Evolutionary conservation across 2,329 filamentous ascomycete genomes (phyloP), one percentile per base, ranked within the genome.

Genomic region (Arachnopeziza araneosa): DNA sequence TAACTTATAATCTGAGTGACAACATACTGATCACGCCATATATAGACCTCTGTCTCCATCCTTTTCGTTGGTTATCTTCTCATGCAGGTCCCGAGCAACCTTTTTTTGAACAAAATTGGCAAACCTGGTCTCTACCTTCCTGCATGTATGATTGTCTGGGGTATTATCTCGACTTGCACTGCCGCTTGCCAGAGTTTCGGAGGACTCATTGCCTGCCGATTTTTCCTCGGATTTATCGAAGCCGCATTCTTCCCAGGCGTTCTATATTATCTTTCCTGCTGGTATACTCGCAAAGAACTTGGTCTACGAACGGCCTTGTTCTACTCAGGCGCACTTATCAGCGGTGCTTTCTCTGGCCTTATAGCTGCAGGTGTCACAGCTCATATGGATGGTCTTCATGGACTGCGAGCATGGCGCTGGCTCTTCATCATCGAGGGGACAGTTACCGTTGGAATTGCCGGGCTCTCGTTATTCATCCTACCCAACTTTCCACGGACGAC

Each of bases 201-300:
- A 6, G 76, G 79, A 3, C 67, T 83, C 51, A 64, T 82, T 22
- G 75, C 73, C 0, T 75, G 75, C 36, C 74, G 80, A 24, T 77
- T 82, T 59, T 74, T 83, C 59, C 73, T 84, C 0, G 82, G 82
- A 49, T 76, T 80, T 50, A 75, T 81, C 6, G 82, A 84, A 65
- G 83, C 83, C 0, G 78, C 81, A 2, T 83, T 82, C 69, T 83
- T 83, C 66, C 83, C 83, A 1, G 82, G 83, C 10, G 83, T 83
- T 66, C 73, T 88, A 2, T 89, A 85, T 74, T 88, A 84, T 65
- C 77, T 89, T 48, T 78, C 75, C 60, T 80, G 77, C 57, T 90
- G 87, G 87, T 91, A 91, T 67, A 90, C 85, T 0, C 80, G 87
- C 52, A 83, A 84, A 63, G 88, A 89, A 70, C 77, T 89, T 1